phyloP scores from a whole-genome alignment of 2,329 filamentous ascomycete genomes.

The Aureobasidium sp. region DNA sequence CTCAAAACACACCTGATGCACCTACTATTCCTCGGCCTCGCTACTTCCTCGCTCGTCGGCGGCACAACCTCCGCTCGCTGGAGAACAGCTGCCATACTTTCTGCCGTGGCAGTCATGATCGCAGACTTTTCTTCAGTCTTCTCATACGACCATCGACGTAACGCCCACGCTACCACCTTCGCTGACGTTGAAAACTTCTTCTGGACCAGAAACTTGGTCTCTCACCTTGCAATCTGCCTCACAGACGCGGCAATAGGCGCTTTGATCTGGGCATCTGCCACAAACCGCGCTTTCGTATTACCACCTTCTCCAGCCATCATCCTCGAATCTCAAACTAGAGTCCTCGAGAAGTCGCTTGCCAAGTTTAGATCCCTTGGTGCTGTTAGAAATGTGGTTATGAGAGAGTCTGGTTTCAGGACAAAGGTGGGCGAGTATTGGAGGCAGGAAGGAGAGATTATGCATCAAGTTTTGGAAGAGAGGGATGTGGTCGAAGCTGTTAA shows the following conservation, averaged over 20 bases:
- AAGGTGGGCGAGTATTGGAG: constrained; percentile 81
- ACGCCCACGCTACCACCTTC: constrained; percentile 65
- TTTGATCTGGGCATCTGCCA: constrained; percentile 79
- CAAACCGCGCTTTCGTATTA: constrained; percentile 78
- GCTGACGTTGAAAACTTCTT: constrained; percentile 74
- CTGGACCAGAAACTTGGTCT: constrained; percentile 72
- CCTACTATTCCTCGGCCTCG: constrained; percentile 74
- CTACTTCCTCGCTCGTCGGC: constrained; percentile 74
- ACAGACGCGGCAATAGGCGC: constrained; percentile 71
- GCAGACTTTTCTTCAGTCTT: constrained; percentile 61
- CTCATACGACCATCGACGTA: constrained; percentile 71
- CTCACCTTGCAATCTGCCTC: constrained; percentile 69
- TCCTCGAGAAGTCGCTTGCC: constrained; percentile 66
- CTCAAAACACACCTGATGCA: constrained; percentile 84
- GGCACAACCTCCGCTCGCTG: constrained; percentile 72
- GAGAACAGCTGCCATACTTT: constrained; percentile 70
- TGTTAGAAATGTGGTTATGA: constrained; percentile 80
- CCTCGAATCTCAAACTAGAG: constrained; percentile 64
- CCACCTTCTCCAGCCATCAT: constrained; percentile 70
- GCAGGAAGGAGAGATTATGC: constrained; percentile 77
- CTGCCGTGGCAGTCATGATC: background rate
- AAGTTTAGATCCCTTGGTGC: constrained; percentile 79
- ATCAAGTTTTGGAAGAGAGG: constrained; percentile 80
- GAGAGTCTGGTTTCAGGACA: constrained; percentile 76
- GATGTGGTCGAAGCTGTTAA: constrained; percentile 78